Evolutionary conservation across 1,284 basidiomycete species (phyloP), one percentile per base, ranked within the genome.

Genomic region (Macrocybe sp.): DNA sequence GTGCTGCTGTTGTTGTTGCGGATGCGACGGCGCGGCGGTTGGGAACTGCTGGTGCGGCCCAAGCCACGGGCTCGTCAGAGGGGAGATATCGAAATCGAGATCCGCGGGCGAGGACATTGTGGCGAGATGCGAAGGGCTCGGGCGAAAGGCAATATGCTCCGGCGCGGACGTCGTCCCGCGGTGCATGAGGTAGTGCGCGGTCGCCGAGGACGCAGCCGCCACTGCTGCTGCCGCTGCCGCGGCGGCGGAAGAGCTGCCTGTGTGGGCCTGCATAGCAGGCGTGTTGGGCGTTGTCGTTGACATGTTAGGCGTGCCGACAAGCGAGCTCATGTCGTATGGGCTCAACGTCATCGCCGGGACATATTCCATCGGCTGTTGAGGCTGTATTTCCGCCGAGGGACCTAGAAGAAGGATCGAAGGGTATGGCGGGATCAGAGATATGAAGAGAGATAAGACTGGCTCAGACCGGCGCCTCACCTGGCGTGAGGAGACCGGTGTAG

Each of bases 1-100:
- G 3, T 22, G 22, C 22, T 22, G 22, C 4, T 22, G 22, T 22
- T 22, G 22, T 4, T 22, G 22, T 8, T 42, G 41, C 6, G 22
- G 2, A 42, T 42, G 41, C 33, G 51, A 38, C 34, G 51, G 43
- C 47, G 52, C 44, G 33, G 47, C 51, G 45, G 46, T 48, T 38
- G 54, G 53, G 32, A 47, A 55, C 29, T 55, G 58, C 41, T 64
- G 58, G 38, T 69, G 61, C 0, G 84, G 75, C 2, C 79, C 82
- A 1, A 89, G 70, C 83, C 84, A 87, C 1, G 86, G 86, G 55
- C 85, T 88, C 0, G 84, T 84, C 29, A 89, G 65, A 0, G 86
- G 86, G 2, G 83, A 85, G 41, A 89, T 78, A 53, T 89, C 83
- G 49, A 83, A 75, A 51, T 85, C 84, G 12, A 85, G 62, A 37